Evolutionary conservation across 2,329 filamentous ascomycete genomes (phyloP).

Genomic region (Xylariaceae sp.): DNA sequence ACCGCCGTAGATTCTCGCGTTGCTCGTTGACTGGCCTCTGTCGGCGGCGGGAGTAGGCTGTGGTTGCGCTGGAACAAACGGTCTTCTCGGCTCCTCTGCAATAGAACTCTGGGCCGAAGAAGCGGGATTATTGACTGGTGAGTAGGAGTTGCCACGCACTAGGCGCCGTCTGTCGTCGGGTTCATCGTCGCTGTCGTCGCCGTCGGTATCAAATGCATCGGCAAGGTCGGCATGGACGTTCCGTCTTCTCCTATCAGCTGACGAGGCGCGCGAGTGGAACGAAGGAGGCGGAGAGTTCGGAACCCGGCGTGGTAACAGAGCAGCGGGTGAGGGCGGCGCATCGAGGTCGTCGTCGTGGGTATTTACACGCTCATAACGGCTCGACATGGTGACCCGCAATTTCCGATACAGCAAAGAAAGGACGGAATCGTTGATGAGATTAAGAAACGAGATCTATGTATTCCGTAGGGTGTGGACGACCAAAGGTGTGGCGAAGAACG

Average conservation of each 20-base stretch:
- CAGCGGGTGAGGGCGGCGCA: constrained; percentile 31
- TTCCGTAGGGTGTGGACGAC: not conserved
- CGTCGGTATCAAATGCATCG: constrained; percentile 85
- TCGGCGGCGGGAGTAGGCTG: constrained; percentile 29
- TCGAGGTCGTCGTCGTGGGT: constrained; percentile 51
- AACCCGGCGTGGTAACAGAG: constrained; percentile 34
- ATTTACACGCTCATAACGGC: constrained; percentile 56
- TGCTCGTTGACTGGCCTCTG: constrained; percentile 22
- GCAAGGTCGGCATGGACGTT: constrained; percentile 73
- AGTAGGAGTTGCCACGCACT: constrained; percentile 60
- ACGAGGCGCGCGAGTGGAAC: constrained; percentile 80
- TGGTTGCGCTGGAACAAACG: constrained; percentile 12
- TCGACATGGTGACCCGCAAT: constrained; percentile 41
- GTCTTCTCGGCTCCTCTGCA: constrained; percentile 16
- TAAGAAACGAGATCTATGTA: not conserved
- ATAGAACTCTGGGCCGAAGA: constrained; percentile 17
- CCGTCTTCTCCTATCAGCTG: constrained; percentile 44
- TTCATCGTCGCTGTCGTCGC: constrained; percentile 65
- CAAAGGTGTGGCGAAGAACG: not conserved
- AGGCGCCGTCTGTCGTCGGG: constrained; percentile 79
- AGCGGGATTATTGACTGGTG: constrained; percentile 21
- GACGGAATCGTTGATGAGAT: not conserved
- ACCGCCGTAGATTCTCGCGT: constrained; percentile 58
- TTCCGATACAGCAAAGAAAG: not conserved
- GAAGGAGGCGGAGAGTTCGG: constrained; percentile 69